Conservation (phyloP, 1,284 basidiomycete species). For the Ganoderma lingzhi region DNA sequence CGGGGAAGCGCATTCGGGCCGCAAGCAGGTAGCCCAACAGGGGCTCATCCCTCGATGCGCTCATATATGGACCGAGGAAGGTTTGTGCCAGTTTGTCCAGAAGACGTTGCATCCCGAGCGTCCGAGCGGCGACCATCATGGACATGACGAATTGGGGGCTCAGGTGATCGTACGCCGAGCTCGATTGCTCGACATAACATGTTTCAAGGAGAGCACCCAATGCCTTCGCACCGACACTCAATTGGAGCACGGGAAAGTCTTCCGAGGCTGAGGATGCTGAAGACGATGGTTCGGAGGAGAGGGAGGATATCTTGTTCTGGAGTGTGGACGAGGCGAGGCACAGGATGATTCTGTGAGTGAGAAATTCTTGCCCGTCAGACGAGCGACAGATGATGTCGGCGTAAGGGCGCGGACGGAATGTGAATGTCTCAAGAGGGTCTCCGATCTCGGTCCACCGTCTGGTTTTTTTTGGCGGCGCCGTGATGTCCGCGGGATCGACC, state of each 20-base stretch:
- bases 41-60: not conserved
- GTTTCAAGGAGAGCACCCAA: not conserved
- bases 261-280: not conserved
- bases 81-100: not conserved
- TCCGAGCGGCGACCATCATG: constrained; percentile 1
- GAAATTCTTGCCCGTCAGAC: constrained; percentile 55
- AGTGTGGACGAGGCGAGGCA: constrained; percentile 50
- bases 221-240: not conserved
- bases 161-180: not conserved
- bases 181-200: not conserved
- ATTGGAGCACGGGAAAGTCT: not conserved
- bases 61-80: not conserved
- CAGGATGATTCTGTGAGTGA: constrained; percentile 51
- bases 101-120: not conserved
- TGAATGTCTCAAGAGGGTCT: constrained; percentile 6
- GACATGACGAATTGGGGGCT: not conserved
- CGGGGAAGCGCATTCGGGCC: not conserved
- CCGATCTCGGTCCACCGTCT: not conserved
- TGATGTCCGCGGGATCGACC: not conserved
- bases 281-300: not conserved
- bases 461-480: not conserved
- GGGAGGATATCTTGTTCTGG: not conserved
- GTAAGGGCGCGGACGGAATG: constrained; percentile 9
- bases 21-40: constrained; percentile 6
- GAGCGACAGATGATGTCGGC: constrained; percentile 54